Percentiles rank a stretch among this genome's conserved stretches.
These are phyloP conservation scores for Orbilia javanica DNA, from an alignment of 2,329 filamentous ascomycete genomes.

Conservation along the genomic window DNA sequence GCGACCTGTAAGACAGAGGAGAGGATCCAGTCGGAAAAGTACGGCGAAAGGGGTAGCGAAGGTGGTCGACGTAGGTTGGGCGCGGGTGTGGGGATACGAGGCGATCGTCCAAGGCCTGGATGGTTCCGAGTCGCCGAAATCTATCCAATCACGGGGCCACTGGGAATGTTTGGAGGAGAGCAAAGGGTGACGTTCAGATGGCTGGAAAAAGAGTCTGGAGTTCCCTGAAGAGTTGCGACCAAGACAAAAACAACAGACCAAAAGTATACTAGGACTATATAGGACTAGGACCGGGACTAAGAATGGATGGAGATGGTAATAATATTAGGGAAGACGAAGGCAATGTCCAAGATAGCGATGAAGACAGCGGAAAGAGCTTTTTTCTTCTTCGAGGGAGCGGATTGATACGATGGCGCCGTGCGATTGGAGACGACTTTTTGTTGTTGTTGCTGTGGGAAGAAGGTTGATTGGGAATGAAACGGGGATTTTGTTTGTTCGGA, in stretches of 20 bases:
- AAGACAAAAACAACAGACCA: conserved; percentile 2
- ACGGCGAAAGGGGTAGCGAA: conserved; percentile 12
- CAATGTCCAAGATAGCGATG: conserved; percentile 8
- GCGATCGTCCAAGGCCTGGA: conserved; percentile 27
- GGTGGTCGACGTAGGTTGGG: background rate
- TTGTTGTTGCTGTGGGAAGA: conserved; percentile 25
- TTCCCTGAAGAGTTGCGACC: conserved; percentile 10
- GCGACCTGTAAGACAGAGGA: background rate
- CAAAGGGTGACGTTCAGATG: conserved; percentile 17
- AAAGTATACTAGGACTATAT: background rate
- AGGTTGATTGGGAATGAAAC: conserved; percentile 22
- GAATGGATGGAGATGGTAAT: background rate
- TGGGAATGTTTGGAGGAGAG: conserved; percentile 27
- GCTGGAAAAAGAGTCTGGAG: conserved; percentile 5
- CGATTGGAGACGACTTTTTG: conserved; percentile 5
- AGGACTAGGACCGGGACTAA: background rate
- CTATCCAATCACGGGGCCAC: conserved; percentile 38
- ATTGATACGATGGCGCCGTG: background rate
- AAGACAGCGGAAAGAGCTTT: background rate
- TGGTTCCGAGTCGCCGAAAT: conserved; percentile 26
- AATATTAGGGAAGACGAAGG: background rate
- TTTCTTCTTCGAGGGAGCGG: background rate
- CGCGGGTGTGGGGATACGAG: conserved; percentile 17
- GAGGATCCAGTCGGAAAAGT: background rate
- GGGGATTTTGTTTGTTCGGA: conserved; percentile 3